Evolutionary conservation across 2,329 filamentous ascomycete species (phyloP).

Genomic region (Microascus cirrosus): DNA sequence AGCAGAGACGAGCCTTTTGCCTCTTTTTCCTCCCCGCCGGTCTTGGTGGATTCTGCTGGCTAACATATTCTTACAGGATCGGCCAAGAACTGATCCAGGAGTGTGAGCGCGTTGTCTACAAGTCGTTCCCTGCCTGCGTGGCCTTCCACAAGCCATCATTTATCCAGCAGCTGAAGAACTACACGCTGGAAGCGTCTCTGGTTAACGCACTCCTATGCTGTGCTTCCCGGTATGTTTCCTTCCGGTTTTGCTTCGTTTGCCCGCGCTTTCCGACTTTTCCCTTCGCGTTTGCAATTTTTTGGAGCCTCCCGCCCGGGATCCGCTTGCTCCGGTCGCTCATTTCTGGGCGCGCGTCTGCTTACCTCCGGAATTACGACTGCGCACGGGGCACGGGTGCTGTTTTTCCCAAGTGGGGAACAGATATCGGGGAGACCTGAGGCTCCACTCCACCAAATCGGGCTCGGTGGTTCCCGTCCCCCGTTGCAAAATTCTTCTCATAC

Average conservation of each 20-base stretch:
- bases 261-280: constrained; percentile 10
- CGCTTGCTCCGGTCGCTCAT: constrained; percentile 7
- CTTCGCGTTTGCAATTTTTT: not conserved
- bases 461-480: constrained; percentile 4
- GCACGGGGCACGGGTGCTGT: not conserved
- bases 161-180: constrained; percentile 47
- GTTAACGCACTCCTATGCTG: constrained; percentile 47
- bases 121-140: constrained; percentile 49
- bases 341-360: not conserved
- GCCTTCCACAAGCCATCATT: constrained; percentile 54
- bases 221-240: constrained; percentile 40
- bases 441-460: not conserved
- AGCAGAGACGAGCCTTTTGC: not conserved
- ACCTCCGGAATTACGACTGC: not conserved
- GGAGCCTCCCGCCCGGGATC: not conserved
- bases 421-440: not conserved
- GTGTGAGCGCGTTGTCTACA: constrained; percentile 49
- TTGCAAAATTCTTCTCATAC: not conserved
- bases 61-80: constrained; percentile 23
- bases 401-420: not conserved
- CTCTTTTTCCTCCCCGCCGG: not conserved
- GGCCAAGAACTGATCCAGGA: constrained; percentile 47
- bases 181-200: constrained; percentile 41
- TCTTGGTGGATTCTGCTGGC: constrained; percentile 1
- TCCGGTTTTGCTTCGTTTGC: constrained; percentile 5